Evolutionary conservation across 805 yeast species (phyloP).

Genomic region (Candida chauliodis): DNA sequence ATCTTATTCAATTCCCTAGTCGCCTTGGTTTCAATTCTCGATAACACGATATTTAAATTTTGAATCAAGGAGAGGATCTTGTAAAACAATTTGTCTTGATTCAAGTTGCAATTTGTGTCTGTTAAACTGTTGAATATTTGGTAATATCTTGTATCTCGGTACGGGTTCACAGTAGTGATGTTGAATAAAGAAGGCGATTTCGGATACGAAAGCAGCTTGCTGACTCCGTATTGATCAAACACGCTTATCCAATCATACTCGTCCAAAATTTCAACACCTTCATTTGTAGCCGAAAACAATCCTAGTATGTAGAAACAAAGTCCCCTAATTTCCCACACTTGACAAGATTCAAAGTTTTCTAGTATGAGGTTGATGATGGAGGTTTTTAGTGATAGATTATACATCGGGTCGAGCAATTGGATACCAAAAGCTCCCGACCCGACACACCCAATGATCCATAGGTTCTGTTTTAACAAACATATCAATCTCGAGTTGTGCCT

Average conservation of each 20-base stretch:
- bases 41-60: conserved; percentile 44
- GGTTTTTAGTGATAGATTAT: conserved; percentile 17
- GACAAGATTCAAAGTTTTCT: conserved; percentile 26
- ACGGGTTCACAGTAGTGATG: conserved; percentile 20
- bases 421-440: conserved; percentile 73
- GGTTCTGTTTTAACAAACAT: conserved; percentile 56
- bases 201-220: conserved; percentile 22
- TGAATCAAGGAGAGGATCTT: conserved; percentile 38
- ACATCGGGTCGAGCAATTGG: conserved; percentile 33
- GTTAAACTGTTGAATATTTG: conserved; percentile 18
- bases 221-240: conserved; percentile 16
- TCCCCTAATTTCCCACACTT: conserved; percentile 61
- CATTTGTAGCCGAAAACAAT: conserved; percentile 62
- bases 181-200: conserved; percentile 13
- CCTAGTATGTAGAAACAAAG: conserved; percentile 79
- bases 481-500: conserved; percentile 32
- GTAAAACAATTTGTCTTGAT: background rate
- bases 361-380: conserved; percentile 46
- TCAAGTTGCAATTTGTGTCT: conserved; percentile 3
- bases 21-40: conserved; percentile 49
- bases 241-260: conserved; percentile 65
- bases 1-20: conserved; percentile 54
- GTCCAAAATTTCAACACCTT: conserved; percentile 82
- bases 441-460: conserved; percentile 87
- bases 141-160: conserved; percentile 22